Evolutionary conservation across 2,329 filamentous ascomycete species (phyloP).

Genomic region (Parafenestella ontariensis): DNA sequence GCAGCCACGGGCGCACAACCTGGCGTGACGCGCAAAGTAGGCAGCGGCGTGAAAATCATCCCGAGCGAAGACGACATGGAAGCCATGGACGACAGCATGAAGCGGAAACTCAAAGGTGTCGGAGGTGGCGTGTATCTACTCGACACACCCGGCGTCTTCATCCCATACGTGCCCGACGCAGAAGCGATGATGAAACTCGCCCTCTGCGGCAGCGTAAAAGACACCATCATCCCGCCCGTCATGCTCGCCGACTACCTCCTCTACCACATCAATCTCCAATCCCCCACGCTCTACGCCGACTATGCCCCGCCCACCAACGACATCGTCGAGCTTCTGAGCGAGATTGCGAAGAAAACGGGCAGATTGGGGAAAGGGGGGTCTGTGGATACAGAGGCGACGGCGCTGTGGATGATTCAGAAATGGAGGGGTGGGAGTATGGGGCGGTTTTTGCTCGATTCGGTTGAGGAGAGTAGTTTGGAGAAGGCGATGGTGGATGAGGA

Average conservation of each 20-base stretch:
- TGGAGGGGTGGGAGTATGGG: conserved; percentile 83
- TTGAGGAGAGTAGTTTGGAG: conserved; percentile 68
- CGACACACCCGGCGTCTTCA: conserved; percentile 94
- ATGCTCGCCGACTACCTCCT: conserved; percentile 90
- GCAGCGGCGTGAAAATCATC: conserved; percentile 81
- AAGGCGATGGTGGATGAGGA: conserved; percentile 57
- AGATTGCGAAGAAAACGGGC: conserved; percentile 76
- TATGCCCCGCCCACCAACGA: conserved; percentile 87
- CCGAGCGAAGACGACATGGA: conserved; percentile 56
- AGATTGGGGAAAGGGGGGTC: conserved; percentile 75
- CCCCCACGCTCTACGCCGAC: conserved; percentile 67
- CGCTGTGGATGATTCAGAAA: conserved; percentile 79
- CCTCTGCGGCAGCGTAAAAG: conserved; percentile 88
- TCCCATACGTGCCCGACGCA: conserved; percentile 85
- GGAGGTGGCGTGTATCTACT: conserved; percentile 76
- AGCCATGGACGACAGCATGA: conserved; percentile 20
- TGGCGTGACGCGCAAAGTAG: conserved; percentile 86
- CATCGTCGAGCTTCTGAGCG: conserved; percentile 72
- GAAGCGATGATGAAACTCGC: conserved; percentile 96
- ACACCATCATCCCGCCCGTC: conserved; percentile 78
- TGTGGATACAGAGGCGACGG: conserved; percentile 74
- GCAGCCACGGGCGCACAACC: conserved; percentile 85
- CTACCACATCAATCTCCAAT: conserved; percentile 76
- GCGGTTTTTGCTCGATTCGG: conserved; percentile 78
- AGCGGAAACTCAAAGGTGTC: conserved; percentile 38